A percentile compares a stretch with the other conserved stretches of the same genome.
Evolutionary conservation across 2,329 filamentous ascomycete species (phyloP).

Genomic region (Exophiala bonariae): DNA sequence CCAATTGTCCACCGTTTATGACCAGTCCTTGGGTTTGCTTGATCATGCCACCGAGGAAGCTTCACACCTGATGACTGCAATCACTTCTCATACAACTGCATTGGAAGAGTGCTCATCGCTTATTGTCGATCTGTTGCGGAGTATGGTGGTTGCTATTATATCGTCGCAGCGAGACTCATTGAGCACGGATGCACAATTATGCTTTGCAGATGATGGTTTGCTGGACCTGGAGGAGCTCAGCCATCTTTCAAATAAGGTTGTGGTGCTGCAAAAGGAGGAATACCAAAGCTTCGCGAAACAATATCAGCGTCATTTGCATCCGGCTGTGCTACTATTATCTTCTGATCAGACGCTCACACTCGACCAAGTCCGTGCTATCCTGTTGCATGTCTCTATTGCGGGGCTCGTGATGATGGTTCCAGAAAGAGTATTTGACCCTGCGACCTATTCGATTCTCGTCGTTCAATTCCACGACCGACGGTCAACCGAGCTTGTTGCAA

Average conservation of each 20-base stretch:
- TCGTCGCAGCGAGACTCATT: slow-evolving; percentile 14
- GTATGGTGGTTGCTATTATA: slow-evolving; percentile 14
- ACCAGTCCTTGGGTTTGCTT: slow-evolving; percentile 21
- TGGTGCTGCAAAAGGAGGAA: slow-evolving; percentile 4
- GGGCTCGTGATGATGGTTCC: slow-evolving; percentile 81
- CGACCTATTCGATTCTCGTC: slow-evolving; percentile 62
- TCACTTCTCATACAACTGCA: slow-evolving; percentile 4
- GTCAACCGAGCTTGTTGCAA: slow-evolving; percentile 54
- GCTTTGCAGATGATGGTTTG: neutral
- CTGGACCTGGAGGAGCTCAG: slow-evolving; percentile 6
- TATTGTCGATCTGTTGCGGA: slow-evolving; percentile 4
- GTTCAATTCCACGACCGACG: slow-evolving; percentile 59
- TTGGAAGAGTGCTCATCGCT: slow-evolving; percentile 3
- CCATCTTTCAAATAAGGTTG: slow-evolving; percentile 2
- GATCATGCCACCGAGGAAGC: slow-evolving; percentile 24
- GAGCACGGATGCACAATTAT: slow-evolving; percentile 9
- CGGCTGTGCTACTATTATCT: slow-evolving; percentile 6
- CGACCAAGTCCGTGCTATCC: slow-evolving; percentile 57
- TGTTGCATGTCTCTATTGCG: slow-evolving; percentile 73
- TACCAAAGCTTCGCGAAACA: slow-evolving; percentile 8
- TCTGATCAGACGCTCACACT: neutral
- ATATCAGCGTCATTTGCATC: slow-evolving; percentile 11
- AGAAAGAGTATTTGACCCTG: slow-evolving; percentile 82
- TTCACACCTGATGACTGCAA: slow-evolving; percentile 7
- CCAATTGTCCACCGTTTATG: slow-evolving; percentile 12